Evolutionary conservation across 805 yeast genomes (phyloP).

Genomic region (Starmerella etchellsii): DNA sequence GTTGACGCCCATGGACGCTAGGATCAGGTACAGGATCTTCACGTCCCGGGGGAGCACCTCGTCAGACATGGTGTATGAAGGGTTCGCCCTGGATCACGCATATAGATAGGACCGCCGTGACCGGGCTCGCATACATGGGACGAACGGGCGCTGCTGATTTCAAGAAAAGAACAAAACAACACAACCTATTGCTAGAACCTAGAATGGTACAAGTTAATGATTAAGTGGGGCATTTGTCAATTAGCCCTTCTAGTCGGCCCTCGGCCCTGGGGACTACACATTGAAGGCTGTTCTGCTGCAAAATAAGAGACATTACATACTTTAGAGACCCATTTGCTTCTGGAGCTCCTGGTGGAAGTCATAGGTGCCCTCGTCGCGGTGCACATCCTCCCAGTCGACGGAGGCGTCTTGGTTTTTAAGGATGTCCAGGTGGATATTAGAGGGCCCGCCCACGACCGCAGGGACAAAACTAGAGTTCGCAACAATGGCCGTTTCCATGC

Average conservation of each 20-base stretch:
- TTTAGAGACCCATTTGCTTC: slow-evolving; percentile 27
- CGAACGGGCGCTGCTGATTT: no score
- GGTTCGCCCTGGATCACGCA: no score
- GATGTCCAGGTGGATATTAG: slow-evolving; percentile 60
- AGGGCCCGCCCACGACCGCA: slow-evolving; percentile 42
- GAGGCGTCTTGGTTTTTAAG: slow-evolving; percentile 61
- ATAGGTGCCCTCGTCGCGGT: slow-evolving; percentile 31
- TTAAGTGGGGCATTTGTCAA: no score
- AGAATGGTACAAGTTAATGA: no score
- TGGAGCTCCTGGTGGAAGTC: slow-evolving; percentile 71
- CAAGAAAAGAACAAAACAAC: no score
- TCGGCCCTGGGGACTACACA: no score
- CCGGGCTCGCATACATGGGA: no score
- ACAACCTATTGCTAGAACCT: no score
- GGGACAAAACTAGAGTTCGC: slow-evolving; percentile 61
- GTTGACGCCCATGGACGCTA: slow-evolving; percentile 87
- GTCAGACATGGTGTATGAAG: slow-evolving; percentile 14
- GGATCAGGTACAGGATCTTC: slow-evolving; percentile 70
- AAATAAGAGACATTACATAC: no score
- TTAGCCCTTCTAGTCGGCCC: no score
- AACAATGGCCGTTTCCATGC: slow-evolving; percentile 75
- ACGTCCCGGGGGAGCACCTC: slow-evolving; percentile 67
- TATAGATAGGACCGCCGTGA: no score
- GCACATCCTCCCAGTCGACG: slow-evolving; percentile 91
- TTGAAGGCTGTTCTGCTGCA: no score